Percentiles rank a stretch among this genome's conserved stretches.
phyloP scores from a whole-genome alignment of 2,329 filamentous ascomycete species.

The Aureobasidium sp. region DNA sequence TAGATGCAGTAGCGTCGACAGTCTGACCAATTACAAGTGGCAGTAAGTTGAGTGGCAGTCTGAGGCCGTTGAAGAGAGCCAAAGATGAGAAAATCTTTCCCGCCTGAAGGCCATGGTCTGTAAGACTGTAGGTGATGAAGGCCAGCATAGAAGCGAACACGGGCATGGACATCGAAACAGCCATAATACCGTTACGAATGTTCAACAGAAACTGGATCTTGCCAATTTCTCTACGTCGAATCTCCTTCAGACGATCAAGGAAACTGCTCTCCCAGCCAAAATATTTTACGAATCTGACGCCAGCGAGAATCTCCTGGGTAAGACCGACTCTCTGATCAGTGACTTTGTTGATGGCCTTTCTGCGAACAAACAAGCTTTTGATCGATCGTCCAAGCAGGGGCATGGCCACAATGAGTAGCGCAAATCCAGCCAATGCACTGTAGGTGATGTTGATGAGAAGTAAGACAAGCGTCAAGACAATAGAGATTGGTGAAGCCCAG shows the following conservation, averaged over 20 bases:
- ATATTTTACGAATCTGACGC: constrained; percentile 91
- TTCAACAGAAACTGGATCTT: constrained; percentile 78
- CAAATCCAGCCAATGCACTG: constrained; percentile 83
- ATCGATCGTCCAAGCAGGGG: constrained; percentile 73
- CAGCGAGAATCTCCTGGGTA: constrained; percentile 85
- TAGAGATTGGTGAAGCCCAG: constrained; percentile 78
- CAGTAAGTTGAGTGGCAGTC: constrained; percentile 82
- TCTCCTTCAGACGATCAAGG: constrained; percentile 64
- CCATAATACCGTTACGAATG: constrained; percentile 78
- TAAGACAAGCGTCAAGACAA: constrained; percentile 70
- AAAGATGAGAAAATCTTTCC: constrained; percentile 86
- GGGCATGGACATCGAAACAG: constrained; percentile 76
- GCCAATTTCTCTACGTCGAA: constrained; percentile 69
- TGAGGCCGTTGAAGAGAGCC: constrained; percentile 84
- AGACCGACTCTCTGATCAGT: constrained; percentile 88
- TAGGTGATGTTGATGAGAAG: constrained; percentile 84
- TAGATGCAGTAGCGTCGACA: constrained; percentile 79
- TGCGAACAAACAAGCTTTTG: constrained; percentile 64
- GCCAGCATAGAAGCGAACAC: constrained; percentile 93
- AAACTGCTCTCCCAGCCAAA: constrained; percentile 95
- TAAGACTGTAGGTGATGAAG: constrained; percentile 71
- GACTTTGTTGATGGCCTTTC: constrained; percentile 80
- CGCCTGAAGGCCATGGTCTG: constrained; percentile 61
- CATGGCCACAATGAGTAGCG: constrained; percentile 68
- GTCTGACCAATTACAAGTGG: constrained; percentile 83